These are phyloP conservation scores for Teunomyces lycoperdinae DNA, from an alignment of 805 yeast species.

Conservation along the genomic window DNA sequence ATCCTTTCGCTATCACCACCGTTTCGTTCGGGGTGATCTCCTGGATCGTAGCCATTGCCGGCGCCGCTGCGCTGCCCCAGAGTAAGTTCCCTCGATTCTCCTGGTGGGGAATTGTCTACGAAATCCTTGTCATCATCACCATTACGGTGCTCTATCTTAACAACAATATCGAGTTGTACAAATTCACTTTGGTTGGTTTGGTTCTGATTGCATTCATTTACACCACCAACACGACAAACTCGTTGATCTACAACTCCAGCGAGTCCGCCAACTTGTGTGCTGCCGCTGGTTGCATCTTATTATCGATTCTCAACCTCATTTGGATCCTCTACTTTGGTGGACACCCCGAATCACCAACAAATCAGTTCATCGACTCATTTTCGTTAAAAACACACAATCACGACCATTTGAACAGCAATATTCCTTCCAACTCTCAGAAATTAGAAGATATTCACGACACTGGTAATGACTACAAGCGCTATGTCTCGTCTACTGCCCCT, in stretches of 20 bases:
- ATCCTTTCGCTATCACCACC: conserved; percentile 87
- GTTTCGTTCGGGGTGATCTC: conserved; percentile 69
- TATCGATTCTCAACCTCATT: conserved; percentile 75
- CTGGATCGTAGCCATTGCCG: conserved; percentile 88
- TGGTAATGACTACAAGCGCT: conserved; percentile 23
- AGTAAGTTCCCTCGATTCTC: conserved; percentile 70
- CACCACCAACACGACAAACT: conserved; percentile 79
- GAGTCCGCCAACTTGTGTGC: conserved; percentile 75
- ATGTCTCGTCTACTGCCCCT: conserved; percentile 9
- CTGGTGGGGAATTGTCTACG: conserved; percentile 95
- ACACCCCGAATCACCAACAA: conserved; percentile 83
- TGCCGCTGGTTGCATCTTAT: conserved; percentile 85
- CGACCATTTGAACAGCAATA: conserved; percentile 28
- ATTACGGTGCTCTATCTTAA: conserved; percentile 52
- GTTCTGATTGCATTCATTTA: conserved; percentile 76
- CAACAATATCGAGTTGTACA: conserved; percentile 68
- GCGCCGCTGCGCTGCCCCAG: conserved; percentile 53
- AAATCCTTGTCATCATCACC: conserved; percentile 56
- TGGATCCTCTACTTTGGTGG: conserved; percentile 92
- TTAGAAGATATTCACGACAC: conserved; percentile 13
- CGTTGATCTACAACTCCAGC: conserved; percentile 61
- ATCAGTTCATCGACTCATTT: conserved; percentile 81
- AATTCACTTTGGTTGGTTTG: conserved; percentile 53
- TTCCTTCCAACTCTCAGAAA: conserved; percentile 13
- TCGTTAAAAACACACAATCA: conserved; percentile 50